Conservation (phyloP, 2,329 filamentous ascomycete species). For the Pseudopithomyces chartarum region DNA sequence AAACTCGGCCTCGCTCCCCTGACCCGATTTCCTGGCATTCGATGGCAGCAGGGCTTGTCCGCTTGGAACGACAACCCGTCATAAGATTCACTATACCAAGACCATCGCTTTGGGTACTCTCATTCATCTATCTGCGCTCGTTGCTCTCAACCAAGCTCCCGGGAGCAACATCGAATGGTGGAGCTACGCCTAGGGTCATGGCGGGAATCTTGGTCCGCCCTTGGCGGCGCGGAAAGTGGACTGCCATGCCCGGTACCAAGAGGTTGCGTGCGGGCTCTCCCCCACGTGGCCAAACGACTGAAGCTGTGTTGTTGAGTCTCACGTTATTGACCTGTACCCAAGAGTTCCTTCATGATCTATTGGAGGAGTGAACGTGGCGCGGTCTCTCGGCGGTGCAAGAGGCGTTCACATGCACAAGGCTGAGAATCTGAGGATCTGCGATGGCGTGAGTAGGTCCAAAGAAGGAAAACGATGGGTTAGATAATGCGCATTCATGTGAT, state of each 20-base stretch:
- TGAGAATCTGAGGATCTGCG: no score
- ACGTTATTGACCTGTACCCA: neutral
- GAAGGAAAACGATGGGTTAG: no score
- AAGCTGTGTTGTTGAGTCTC: neutral
- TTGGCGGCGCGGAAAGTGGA: neutral
- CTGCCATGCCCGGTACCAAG: neutral
- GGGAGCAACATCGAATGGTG: neutral
- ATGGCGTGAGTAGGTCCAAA: no score
- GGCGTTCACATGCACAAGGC: no score
- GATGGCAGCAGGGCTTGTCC: no score
- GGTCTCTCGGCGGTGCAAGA: neutral
- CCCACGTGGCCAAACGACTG: neutral
- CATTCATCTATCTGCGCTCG: neutral
- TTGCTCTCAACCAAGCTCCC: neutral
- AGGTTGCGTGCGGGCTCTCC: neutral
- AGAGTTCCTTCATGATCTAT: neutral
- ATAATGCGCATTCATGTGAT: no score
- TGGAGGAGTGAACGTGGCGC: neutral
- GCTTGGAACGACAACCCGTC: no score
- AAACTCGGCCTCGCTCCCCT: no score
- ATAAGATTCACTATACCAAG: neutral
- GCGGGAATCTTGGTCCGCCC: neutral
- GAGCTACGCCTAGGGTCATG: neutral
- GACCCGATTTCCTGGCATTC: no score
- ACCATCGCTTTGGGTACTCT: neutral